Evolutionary conservation across 352 stramenopile genomes (phyloP), one percentile per base, ranked within the genome.

Genomic region (Phytophthora pisi): DNA sequence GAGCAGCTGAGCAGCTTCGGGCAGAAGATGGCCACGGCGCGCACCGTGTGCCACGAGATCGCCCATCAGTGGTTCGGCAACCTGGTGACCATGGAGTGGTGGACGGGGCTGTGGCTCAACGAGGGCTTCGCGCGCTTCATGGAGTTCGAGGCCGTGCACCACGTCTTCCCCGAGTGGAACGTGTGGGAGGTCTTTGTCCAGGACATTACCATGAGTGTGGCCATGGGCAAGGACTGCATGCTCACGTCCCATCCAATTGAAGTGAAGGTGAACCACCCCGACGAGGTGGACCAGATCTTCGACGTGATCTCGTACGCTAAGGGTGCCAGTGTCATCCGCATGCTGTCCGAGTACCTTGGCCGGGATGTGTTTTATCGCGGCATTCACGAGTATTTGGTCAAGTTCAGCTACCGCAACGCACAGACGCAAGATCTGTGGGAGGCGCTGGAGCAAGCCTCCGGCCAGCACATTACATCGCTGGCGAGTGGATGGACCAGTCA

Each of bases 261-360:
- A 63, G 96, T 99, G 2, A 89, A 88, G 11, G 98, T 99, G 57
- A 78, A 94, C 61, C 81, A 94, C 64, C 84, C 86, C 1, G 95
- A 99, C 60, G 97, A 99, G 70, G 95, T 99, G 11, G 95, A 99
- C 75, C 89, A 99, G 79, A 98, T 99, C 55, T 99, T 99, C 77
- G 97, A 99, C 78, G 96, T 93, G 5, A 99, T 99, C 75, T 96
- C 81, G 66, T 99, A 99, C 76, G 86, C 84, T 66, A 99, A 99
- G 77, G 96, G 86, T 0, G 81, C 84, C 1, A 91, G 83, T 56
- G 73, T 94, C 42, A 90, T 94, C 54, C 84, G 84, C 52, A 92
- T 94, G 86, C 71, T 94, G 15, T 89, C 81, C 13, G 84, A 92
- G 54, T 89, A 88, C 57, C 69, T 94, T 23, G 82, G 84, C n/a